Percentiles rank a stretch among this genome's conserved stretches.
phyloP scores from a whole-genome alignment of 306 rosid genomes.

The Luffa acutangula region DNA sequence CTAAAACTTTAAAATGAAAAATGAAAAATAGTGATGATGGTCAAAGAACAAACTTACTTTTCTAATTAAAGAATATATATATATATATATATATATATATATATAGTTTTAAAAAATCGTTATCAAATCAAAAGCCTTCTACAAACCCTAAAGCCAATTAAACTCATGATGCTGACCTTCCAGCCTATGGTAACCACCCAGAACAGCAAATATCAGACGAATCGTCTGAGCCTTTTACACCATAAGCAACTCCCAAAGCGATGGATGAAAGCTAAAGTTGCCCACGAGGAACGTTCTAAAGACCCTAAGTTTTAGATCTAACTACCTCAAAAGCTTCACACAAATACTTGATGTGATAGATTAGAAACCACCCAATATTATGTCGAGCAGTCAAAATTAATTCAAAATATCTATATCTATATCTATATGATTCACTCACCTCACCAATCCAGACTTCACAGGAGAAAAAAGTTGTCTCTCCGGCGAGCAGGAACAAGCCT shows the following conservation, averaged over 20 bases:
- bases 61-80: too few species aligned
- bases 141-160: neutral
- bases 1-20: too few species aligned
- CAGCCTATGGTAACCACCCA: neutral
- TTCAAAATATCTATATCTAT: neutral
- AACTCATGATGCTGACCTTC: neutral
- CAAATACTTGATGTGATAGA: neutral
- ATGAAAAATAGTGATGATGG: neutral
- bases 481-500: conserved; percentile 2
- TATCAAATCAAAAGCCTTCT: neutral
- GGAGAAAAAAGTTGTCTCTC: conserved; percentile 2
- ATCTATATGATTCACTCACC: neutral
- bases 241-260: neutral
- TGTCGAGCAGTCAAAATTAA: neutral
- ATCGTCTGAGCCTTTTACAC: neutral
- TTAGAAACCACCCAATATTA: neutral
- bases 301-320: neutral
- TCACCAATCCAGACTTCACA: neutral
- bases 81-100: too few species aligned
- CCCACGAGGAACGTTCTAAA: neutral
- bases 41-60: neutral
- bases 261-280: neutral
- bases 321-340: neutral
- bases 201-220: neutral
- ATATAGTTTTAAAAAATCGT: neutral